Evolutionary conservation across 345 rosid species (phyloP).

Genomic region (Aethionema arabicum): DNA sequence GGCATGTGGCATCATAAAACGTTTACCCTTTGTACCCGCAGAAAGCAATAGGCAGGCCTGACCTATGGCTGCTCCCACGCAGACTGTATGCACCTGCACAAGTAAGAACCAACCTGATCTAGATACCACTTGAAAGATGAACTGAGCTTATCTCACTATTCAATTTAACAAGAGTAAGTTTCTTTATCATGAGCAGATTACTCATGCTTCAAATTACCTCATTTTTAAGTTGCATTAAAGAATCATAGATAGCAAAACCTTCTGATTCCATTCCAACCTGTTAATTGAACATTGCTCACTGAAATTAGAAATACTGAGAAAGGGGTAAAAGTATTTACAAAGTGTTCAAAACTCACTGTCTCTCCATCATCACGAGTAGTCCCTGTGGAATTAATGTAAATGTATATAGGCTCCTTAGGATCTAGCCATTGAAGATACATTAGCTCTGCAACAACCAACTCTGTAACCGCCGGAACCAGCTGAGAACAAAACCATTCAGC

Average conservation of each 20-base stretch:
- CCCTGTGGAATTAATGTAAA: constrained; percentile 88
- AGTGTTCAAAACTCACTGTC: constrained; percentile 48
- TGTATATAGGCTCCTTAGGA: constrained; percentile 66
- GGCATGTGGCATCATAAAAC: constrained; percentile 90
- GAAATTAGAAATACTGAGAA: neutral
- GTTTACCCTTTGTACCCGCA: constrained; percentile 78
- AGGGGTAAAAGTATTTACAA: neutral
- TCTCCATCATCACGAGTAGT: constrained; percentile 90
- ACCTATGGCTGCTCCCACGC: constrained; percentile 77
- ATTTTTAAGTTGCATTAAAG: constrained; percentile 66
- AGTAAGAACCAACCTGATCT: constrained; percentile 22
- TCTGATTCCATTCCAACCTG: constrained; percentile 93
- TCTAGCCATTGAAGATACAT: constrained; percentile 85
- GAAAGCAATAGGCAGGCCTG: constrained; percentile 81
- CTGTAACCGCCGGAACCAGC: constrained; percentile 88
- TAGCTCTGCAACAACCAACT: constrained; percentile 72
- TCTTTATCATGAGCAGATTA: neutral
- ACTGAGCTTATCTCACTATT: neutral
- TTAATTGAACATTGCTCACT: constrained; percentile 1
- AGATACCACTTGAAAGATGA: constrained; percentile 19
- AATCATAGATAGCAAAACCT: constrained; percentile 89
- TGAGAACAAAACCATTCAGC: constrained; percentile 38
- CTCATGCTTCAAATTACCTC: constrained; percentile 42
- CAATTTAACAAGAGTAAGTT: constrained; percentile 1
- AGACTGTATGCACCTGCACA: constrained; percentile 69